phyloP scores from a whole-genome alignment of 1,284 basidiomycete genomes.

The Agroathelia rolfsii region DNA sequence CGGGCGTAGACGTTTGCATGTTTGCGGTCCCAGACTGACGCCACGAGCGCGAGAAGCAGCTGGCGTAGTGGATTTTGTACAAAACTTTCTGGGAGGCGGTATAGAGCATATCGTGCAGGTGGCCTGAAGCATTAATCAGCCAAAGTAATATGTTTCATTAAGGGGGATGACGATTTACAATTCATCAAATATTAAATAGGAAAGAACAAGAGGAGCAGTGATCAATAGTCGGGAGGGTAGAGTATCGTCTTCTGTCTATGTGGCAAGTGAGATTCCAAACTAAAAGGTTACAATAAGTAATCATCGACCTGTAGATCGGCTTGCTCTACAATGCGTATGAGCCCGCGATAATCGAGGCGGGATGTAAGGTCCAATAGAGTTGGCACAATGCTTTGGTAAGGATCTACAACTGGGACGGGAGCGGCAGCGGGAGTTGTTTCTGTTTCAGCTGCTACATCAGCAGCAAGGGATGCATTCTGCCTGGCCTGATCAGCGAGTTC shows the following conservation, averaged over 20 bases:
- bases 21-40: constrained; percentile 40
- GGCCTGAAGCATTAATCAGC: too few species aligned
- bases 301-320: constrained; percentile 40
- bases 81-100: constrained; percentile 41
- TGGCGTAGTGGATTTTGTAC: constrained; percentile 30
- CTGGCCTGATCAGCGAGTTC: constrained; percentile 40
- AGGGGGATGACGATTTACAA: constrained; percentile 33
- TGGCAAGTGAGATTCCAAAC: too few species aligned
- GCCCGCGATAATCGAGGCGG: constrained; percentile 30
- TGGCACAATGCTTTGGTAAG: constrained; percentile 31
- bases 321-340: constrained; percentile 39
- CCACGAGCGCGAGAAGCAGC: constrained; percentile 35
- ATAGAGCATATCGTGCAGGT: constrained; percentile 43
- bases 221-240: constrained; percentile 38
- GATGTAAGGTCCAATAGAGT: constrained; percentile 33
- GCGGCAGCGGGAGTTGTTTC: constrained; percentile 5
- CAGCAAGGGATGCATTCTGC: constrained; percentile 19
- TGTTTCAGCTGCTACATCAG: constrained; percentile 8
- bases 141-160: constrained; percentile 6
- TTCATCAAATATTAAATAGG: constrained; percentile 50
- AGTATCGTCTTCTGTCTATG: constrained; percentile 29
- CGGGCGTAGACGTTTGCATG: constrained; percentile 44
- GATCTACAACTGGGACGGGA: constrained; percentile 22
- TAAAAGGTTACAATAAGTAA: constrained; percentile 3
- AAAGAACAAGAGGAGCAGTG: constrained; percentile 46